Conservation (phyloP, 2,329 filamentous ascomycete genomes). For the Trichoderma lentiforme region DNA sequence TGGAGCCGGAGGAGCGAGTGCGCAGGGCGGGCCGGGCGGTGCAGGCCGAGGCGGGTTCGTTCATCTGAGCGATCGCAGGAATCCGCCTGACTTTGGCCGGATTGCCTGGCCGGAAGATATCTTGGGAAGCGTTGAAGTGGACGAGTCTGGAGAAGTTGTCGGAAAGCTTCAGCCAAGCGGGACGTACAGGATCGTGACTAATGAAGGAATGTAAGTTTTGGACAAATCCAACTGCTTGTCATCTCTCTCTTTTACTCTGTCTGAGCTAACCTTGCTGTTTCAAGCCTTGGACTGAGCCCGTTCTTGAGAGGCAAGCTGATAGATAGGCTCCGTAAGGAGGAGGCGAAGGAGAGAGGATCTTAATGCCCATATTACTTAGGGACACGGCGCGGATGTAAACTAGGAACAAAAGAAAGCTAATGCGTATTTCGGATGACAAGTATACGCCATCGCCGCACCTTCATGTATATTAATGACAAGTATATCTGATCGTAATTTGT, state of each 20-base stretch:
- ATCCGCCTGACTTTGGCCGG: slow-evolving; percentile 63
- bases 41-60: slow-evolving; percentile 60
- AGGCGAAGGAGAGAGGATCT: slow-evolving; percentile 36
- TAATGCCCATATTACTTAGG: slow-evolving; percentile 23
- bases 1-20: slow-evolving; percentile 54
- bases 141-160: slow-evolving; percentile 54
- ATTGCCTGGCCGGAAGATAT: slow-evolving; percentile 71
- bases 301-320: slow-evolving; percentile 54
- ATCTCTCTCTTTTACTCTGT: too few species aligned
- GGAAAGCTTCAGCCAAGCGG: slow-evolving; percentile 58
- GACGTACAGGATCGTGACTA: slow-evolving; percentile 62
- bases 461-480: not conserved
- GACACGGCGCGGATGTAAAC: not conserved
- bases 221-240: not conserved
- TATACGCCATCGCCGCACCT: not conserved
- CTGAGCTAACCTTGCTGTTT: not conserved
- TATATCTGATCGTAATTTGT: not conserved
- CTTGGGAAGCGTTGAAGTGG: slow-evolving; percentile 63
- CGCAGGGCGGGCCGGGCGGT: slow-evolving; percentile 60
- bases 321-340: slow-evolving; percentile 51
- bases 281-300: slow-evolving; percentile 33
- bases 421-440: not conserved
- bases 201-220: slow-evolving; percentile 62
- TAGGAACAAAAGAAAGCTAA: not conserved
- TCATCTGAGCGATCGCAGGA: slow-evolving; percentile 62